Conservation (phyloP, 208 protist species). For the Acanthamoeba culbertsoni region DNA sequence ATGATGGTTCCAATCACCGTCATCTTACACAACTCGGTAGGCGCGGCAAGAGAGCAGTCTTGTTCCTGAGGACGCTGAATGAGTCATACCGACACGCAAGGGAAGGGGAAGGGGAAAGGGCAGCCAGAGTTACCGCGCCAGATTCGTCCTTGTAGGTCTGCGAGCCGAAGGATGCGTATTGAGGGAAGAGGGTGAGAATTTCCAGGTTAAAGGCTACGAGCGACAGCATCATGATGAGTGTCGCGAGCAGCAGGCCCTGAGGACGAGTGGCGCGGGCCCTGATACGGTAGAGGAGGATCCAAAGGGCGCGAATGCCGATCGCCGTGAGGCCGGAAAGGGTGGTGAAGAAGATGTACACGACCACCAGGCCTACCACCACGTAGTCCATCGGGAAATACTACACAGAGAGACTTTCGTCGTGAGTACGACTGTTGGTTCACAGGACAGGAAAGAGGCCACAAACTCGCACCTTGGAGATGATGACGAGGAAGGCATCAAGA, state of each 20-base stretch:
- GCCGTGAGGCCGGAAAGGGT: conserved; percentile 48
- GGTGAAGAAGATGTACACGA: conserved; percentile 57
- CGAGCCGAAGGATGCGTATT: conserved; percentile 36
- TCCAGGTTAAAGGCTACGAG: conserved; percentile 55
- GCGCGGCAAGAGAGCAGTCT: neutral
- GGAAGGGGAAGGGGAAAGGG: neutral
- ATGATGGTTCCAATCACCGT: conserved; percentile 49
- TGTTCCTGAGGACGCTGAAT: conserved; percentile 17
- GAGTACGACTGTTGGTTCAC: neutral
- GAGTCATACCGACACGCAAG: neutral
- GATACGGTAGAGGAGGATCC: conserved; percentile 40
- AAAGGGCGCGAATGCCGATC: conserved; percentile 55
- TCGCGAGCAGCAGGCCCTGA: conserved; percentile 51
- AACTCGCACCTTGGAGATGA: conserved; percentile 56
- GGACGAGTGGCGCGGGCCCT: conserved; percentile 17
- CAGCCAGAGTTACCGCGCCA: neutral
- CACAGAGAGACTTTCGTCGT: neutral
- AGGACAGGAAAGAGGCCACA: neutral
- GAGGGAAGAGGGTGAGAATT: conserved; percentile 40
- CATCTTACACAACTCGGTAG: conserved; percentile 43
- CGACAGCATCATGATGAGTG: conserved; percentile 57
- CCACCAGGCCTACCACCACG: neutral
- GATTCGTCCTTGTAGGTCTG: conserved; percentile 55
- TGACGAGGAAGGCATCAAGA: conserved; percentile 41
- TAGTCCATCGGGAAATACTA: conserved; percentile 63